Evolutionary conservation across 2,329 filamentous ascomycete genomes (phyloP).

Genomic region (Cercospora sesami): DNA sequence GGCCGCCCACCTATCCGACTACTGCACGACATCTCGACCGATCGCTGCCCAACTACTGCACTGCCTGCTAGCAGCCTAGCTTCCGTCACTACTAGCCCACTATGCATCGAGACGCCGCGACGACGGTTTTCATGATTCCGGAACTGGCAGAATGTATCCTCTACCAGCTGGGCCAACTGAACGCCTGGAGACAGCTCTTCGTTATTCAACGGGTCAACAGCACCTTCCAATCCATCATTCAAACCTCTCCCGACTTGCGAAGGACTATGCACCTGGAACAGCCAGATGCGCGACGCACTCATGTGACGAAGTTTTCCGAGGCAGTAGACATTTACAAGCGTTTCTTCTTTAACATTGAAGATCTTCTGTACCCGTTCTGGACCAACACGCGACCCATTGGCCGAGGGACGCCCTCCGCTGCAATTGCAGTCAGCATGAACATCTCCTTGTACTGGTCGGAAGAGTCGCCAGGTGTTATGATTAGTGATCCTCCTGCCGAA

Average conservation of each 20-base stretch:
- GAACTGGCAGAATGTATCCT: slow-evolving; percentile 29
- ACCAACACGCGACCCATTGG: slow-evolving; percentile 24
- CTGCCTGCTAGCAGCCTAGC: slow-evolving; percentile 8
- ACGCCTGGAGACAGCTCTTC: slow-evolving; percentile 27
- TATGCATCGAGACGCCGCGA: slow-evolving; percentile 20
- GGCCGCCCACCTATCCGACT: neutral
- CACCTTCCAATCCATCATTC: slow-evolving; percentile 23
- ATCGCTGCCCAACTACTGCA: slow-evolving; percentile 3
- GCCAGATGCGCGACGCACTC: slow-evolving; percentile 5
- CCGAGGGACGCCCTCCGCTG: slow-evolving; percentile 4
- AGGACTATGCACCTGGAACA: slow-evolving; percentile 25
- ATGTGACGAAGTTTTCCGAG: slow-evolving; percentile 15
- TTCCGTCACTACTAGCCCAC: neutral
- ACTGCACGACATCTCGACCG: slow-evolving; percentile 2
- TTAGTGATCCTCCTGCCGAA: slow-evolving; percentile 18
- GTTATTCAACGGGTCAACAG: slow-evolving; percentile 25
- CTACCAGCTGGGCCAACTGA: slow-evolving; percentile 22
- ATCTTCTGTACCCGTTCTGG: slow-evolving; percentile 29
- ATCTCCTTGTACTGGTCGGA: slow-evolving; percentile 28
- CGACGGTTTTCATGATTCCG: slow-evolving; percentile 24
- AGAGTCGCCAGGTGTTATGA: slow-evolving; percentile 21
- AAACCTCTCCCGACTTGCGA: slow-evolving; percentile 23
- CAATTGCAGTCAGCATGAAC: slow-evolving; percentile 25
- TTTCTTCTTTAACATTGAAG: slow-evolving; percentile 27
- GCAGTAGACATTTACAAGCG: slow-evolving; percentile 23